phyloP scores from a whole-genome alignment of 164 flowering plant genomes.

The Houttuynia cordata region DNA sequence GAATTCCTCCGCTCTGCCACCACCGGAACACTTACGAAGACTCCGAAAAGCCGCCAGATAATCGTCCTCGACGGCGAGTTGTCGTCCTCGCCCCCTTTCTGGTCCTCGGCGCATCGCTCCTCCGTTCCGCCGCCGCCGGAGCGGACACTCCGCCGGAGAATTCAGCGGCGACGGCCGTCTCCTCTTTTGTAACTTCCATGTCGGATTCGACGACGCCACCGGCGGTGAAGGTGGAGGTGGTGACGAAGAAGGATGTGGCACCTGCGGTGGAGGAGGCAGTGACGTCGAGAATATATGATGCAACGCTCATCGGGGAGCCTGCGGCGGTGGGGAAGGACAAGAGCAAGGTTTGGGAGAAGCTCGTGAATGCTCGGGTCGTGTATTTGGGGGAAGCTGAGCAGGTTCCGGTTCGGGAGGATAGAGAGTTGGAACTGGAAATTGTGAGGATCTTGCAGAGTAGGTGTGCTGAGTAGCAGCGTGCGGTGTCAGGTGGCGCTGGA shows the following conservation, averaged over 20 bases:
- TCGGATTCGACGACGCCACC: too few relatives aligned
- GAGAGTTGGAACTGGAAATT: conserved; percentile 80
- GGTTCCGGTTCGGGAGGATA: conserved; percentile 76
- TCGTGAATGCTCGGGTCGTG: conserved; percentile 69
- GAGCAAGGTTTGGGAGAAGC: conserved; percentile 88
- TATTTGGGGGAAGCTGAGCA: conserved; percentile 96
- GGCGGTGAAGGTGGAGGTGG: conserved; percentile 2
- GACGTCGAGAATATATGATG: conserved; percentile 83
- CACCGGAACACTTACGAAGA: not conserved
- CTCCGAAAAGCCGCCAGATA: not conserved
- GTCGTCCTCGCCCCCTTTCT: conserved; percentile 49
- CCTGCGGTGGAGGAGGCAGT: conserved; percentile 20
- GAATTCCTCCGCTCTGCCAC: not conserved
- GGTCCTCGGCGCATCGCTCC: conserved; percentile 33
- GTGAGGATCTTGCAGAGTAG: conserved; percentile 50
- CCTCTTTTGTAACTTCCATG: not conserved
- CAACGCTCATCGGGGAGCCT: conserved; percentile 90
- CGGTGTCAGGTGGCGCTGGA: conserved; percentile 63
- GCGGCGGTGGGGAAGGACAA: conserved; percentile 80
- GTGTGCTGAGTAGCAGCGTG: conserved; percentile 49
- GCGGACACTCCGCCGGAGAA: conserved; percentile 32
- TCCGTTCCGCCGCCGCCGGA: conserved; percentile 39
- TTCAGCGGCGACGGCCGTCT: not conserved
- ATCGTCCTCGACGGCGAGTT: conserved; percentile 21
- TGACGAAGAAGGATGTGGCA: conserved; percentile 8